Evolutionary conservation across 2,329 filamentous ascomycete genomes (phyloP), one percentile per base, ranked within the genome.

Genomic region (Cadophora sp.): DNA sequence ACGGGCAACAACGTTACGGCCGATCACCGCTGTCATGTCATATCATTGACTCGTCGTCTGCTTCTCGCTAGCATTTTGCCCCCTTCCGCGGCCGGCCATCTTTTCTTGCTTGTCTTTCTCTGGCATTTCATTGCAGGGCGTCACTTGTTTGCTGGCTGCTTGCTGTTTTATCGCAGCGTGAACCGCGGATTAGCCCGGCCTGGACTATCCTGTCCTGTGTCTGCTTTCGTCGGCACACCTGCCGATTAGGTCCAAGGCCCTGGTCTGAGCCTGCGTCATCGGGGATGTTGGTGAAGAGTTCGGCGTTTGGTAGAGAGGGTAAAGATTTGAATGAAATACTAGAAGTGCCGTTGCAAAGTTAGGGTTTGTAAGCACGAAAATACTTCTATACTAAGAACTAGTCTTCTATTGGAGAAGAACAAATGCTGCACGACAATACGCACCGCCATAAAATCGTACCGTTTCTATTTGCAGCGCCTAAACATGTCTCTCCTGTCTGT

Each of bases 171-270:
- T 56, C 53, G 37, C 16, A n/a, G 29, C 51, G 9, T 37, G 37
- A 48, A 40, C 62, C 62, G 51, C 24, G 55, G 26, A 58, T 64
- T 53, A 64, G 26, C 62, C 34, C 29, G n/a, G 29, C 29, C 29
- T 56, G 53, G 19, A 29, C 16, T 56, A 29, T 43, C 40, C 40
- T 43, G 40, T 43, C 11, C 19, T 14, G 12, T 62, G n/a, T 62
- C 37, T 48, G 59, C 48, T 8, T 19, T 34, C 29, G 34, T 64
- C 62, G 62, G 62, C 62, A 64, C n/a, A 64, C 62, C 51, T 64
- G 62, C 62, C 62, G 51, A 58, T 58, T 64, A 64, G 62, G 37
- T 56, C 31, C 2, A 24, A 24, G 37, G n/a, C 31, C 14, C 24
- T 34, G n/a, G 34, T 43, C 22, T 7, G 31, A 14, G 50, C 34